These are phyloP conservation scores for Venturia effusa DNA, from an alignment of 2,329 filamentous ascomycete species.

Conservation along the genomic window DNA sequence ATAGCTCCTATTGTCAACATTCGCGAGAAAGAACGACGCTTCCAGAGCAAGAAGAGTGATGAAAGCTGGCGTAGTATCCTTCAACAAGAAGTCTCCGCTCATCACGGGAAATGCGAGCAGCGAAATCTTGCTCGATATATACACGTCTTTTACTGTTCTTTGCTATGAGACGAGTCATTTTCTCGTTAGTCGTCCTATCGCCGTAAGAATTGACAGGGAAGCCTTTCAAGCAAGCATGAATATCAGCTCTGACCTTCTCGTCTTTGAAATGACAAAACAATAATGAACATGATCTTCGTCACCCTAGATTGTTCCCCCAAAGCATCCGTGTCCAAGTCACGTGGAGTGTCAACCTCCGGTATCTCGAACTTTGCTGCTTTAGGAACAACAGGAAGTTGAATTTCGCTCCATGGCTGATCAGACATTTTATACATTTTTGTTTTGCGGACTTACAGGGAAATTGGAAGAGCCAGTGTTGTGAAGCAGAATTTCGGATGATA, in stretches of 20 bases:
- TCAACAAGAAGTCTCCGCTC: neutral
- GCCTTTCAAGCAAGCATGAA: neutral
- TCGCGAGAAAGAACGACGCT: too few relatives aligned
- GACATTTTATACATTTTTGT: too few relatives aligned
- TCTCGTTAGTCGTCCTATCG: constrained; percentile 19
- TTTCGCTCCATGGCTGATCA: too few relatives aligned
- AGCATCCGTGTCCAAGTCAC: too few relatives aligned
- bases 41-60: neutral
- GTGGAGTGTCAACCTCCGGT: too few relatives aligned
- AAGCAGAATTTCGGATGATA: too few relatives aligned
- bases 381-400: too few relatives aligned
- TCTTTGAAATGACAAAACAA: neutral
- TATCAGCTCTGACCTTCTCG: neutral
- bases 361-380: too few relatives aligned
- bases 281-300: neutral
- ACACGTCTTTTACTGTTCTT: too few relatives aligned
- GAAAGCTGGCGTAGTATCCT: neutral
- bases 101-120: constrained; percentile 26
- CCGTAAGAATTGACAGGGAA: constrained; percentile 21
- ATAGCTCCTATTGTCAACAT: constrained; percentile 13
- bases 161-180: constrained; percentile 17
- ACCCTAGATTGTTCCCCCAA: neutral
- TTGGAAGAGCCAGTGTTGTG: too few relatives aligned
- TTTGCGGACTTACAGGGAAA: too few relatives aligned
- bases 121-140: constrained; percentile 17